These are phyloP conservation scores for Ceratobasidium sp. DNA, from an alignment of 1,284 basidiomycete species.

Conservation along the genomic window DNA sequence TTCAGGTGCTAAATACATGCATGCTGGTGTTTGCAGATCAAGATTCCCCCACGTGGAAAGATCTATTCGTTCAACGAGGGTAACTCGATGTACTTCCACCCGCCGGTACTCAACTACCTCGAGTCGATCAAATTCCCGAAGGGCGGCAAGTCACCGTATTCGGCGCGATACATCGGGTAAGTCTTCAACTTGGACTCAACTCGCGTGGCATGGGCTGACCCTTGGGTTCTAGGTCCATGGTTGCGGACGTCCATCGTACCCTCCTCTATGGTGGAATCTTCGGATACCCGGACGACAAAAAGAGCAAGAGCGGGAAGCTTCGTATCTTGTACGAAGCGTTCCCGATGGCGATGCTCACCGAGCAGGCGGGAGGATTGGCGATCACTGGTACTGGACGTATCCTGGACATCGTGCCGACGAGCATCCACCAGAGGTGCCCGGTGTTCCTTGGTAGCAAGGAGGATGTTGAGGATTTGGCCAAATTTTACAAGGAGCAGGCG, in stretches of 20 bases:
- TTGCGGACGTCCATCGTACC: constrained; percentile 96
- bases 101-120: constrained; percentile 87
- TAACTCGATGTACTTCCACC: constrained; percentile 94
- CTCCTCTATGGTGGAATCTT: constrained; percentile 98
- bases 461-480: constrained; percentile 90
- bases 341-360: constrained; percentile 98
- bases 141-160: constrained; percentile 82
- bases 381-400: constrained; percentile 94
- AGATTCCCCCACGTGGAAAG: constrained; percentile 93
- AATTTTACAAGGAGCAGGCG: constrained; percentile 69
- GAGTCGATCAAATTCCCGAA: constrained; percentile 94
- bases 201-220: background rate
- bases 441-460: constrained; percentile 96
- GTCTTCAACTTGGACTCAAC: background rate
- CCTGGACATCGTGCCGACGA: constrained; percentile 88
- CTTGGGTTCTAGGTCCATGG: constrained; percentile 78
- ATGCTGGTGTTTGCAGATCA: constrained; percentile 67
- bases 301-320: constrained; percentile 95
- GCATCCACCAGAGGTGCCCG: constrained; percentile 92
- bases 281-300: constrained; percentile 98
- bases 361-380: constrained; percentile 95
- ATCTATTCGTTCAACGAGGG: constrained; percentile 99
- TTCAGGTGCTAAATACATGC: background rate
- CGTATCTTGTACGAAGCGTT: constrained; percentile 97
- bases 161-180: constrained; percentile 92